phyloP scores from a whole-genome alignment of 192 early-diverging fungal species.

The Gorgonomyces haynaldii region DNA sequence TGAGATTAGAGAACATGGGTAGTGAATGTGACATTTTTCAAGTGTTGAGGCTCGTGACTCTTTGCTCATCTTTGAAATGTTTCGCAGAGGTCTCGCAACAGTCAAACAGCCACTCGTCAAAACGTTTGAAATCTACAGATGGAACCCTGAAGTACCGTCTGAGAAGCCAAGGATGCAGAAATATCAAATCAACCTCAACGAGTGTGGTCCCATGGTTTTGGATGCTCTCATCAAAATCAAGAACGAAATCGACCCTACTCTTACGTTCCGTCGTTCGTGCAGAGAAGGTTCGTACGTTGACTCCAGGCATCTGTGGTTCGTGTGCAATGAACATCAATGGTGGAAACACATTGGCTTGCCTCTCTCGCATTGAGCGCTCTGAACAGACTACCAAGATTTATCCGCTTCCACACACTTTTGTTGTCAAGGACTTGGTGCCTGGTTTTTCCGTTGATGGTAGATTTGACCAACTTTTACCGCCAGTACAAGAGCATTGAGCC shows the following conservation, averaged over 20 bases:
- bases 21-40: too few species aligned
- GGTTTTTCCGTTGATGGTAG: conserved; percentile 25
- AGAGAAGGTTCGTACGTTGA: conserved; percentile 56
- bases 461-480: conserved; percentile 93
- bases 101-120: conserved; percentile 57
- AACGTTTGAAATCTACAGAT: conserved; percentile 93
- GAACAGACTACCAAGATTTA: conserved; percentile 73
- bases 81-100: conserved; percentile 7
- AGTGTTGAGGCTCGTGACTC: too few species aligned
- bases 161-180: conserved; percentile 79
- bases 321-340: conserved; percentile 99
- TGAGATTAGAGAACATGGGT: too few species aligned
- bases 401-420: conserved; percentile 93
- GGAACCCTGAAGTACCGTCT: conserved; percentile 82
- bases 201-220: conserved; percentile 91
- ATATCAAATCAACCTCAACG: conserved; percentile 84
- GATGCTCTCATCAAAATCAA: conserved; percentile 96
- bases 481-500: conserved; percentile 97
- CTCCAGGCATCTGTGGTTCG: conserved; percentile 73
- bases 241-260: conserved; percentile 86
- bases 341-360: conserved; percentile 87
- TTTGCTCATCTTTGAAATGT: too few species aligned
- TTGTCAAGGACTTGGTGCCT: conserved; percentile 95
- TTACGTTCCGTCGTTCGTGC: conserved; percentile 92
- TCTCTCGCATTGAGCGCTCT: conserved; percentile 70